Percentiles rank a stretch among this genome's conserved stretches.
phyloP scores from a whole-genome alignment of 345 rosid genomes.

The Corchorus capsularis region DNA sequence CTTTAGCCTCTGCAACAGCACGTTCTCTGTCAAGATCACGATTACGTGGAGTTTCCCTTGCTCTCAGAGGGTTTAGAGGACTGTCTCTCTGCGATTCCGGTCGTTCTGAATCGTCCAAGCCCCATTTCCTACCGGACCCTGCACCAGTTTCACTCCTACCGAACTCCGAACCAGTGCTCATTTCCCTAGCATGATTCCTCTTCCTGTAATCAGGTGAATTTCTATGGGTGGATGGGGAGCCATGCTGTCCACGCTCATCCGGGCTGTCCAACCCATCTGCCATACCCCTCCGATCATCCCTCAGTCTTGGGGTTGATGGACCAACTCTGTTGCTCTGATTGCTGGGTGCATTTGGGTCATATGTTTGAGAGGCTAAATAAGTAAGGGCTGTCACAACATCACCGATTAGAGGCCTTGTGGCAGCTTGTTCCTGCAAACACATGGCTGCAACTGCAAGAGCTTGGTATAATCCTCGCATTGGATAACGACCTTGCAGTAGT shows the following conservation, averaged over 20 bases:
- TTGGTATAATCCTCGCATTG: conserved; percentile 94
- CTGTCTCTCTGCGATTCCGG: conserved; percentile 73
- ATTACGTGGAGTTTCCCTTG: conserved; percentile 74
- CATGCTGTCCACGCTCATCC: conserved; percentile 52
- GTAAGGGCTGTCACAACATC: conserved; percentile 97
- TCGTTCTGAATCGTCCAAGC: conserved; percentile 57
- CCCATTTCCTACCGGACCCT: conserved; percentile 88
- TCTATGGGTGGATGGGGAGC: conserved; percentile 73
- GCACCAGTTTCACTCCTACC: conserved; percentile 66
- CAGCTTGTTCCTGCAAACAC: conserved; percentile 98
- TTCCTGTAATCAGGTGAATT: conserved; percentile 89
- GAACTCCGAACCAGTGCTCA: conserved; percentile 52
- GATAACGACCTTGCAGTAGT: conserved; percentile 80
- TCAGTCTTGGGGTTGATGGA: conserved; percentile 61
- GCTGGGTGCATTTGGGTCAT: conserved; percentile 61
- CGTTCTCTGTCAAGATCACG: conserved; percentile 91
- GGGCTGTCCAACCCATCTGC: conserved; percentile 81
- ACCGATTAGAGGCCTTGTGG: conserved; percentile 90
- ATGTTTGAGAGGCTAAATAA: conserved; percentile 91
- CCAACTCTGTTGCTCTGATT: conserved; percentile 70
- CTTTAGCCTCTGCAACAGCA: conserved; percentile 96
- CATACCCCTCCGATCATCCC: conserved; percentile 62
- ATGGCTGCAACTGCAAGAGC: conserved; percentile 99
- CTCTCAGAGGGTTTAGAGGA: conserved; percentile 63
- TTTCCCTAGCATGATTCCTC: conserved; percentile 60